Percentiles rank a stretch among this genome's conserved stretches.
Evolutionary conservation across 768 basidiomycete genomes (phyloP).

Genomic region (Clavaria fumosa): DNA sequence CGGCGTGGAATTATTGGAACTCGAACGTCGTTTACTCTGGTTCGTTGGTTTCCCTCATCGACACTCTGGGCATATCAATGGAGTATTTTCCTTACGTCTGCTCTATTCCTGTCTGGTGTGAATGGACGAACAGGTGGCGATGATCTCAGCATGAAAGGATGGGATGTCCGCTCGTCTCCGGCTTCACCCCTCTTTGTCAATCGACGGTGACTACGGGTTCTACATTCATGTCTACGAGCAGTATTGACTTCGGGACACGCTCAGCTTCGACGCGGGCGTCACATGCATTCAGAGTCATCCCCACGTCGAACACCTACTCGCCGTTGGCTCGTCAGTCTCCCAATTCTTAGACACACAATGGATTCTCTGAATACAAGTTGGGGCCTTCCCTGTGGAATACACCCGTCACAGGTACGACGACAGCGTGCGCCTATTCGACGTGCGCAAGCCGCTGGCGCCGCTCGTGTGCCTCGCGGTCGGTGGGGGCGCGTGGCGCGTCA

Average conservation of each 20-base stretch:
- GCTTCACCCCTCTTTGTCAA: conserved; percentile 51
- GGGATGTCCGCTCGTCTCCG: conserved; percentile 69
- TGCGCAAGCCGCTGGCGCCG: conserved; percentile 45
- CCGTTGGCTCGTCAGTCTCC: conserved; percentile 68
- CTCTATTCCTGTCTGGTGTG: no score
- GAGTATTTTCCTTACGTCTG: no score
- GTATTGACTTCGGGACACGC: no score
- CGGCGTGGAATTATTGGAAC: conserved; percentile 84
- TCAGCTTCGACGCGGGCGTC: conserved; percentile 83
- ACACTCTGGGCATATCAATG: neutral
- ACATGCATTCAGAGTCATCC: conserved; percentile 84
- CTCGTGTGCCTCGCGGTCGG: conserved; percentile 53
- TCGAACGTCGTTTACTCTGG: conserved; percentile 72
- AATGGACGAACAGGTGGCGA: conserved; percentile 97
- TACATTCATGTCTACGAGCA: no score
- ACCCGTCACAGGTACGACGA: conserved; percentile 56
- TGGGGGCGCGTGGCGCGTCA: conserved; percentile 91
- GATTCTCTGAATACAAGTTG: neutral
- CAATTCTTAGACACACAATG: conserved; percentile 1
- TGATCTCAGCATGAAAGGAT: conserved; percentile 76
- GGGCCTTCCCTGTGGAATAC: no score
- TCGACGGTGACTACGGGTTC: conserved; percentile 36
- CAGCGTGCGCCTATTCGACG: conserved; percentile 69
- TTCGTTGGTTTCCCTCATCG: conserved; percentile 16
- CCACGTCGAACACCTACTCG: conserved; percentile 61